Evolutionary conservation across 148 eudicot genomes (phyloP), one percentile per base, ranked within the genome.

Genomic region (Mesembryanthemum crystallinum): DNA sequence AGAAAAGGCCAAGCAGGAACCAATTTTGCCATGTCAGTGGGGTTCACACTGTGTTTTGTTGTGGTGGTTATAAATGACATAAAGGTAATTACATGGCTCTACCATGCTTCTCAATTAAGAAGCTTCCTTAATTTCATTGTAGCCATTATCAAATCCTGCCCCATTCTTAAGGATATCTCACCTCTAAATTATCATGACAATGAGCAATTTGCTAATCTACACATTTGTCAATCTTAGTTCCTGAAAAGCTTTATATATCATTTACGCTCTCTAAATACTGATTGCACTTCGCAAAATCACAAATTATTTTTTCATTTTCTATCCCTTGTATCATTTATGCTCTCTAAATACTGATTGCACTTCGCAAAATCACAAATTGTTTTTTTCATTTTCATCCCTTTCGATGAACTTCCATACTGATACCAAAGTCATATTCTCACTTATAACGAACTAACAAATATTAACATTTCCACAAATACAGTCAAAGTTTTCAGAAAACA

Each of bases 241-340:
- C 64, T 30, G 3, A 23, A 29, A 60, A 60, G 8, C 21, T 52
- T 14, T 25, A 54, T 54, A 54, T 54, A 18, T 11, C 32, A 32
- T 71, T 43, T 72, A 25, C 33, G 27, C 74, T 23, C 32, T 57
- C 49, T 24, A 72, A 43, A 32, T 71, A 32, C 10, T 15, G 24
- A 72, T 57, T 23, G 23, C 37, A 24, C 27, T 52, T 24, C 54
- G 24, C 24, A 23, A 14, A 2, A 58, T 4, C 23, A 24, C n/a
- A 28, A 47, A 14, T 29, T 43, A 49, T 20, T 1, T 24, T 30
- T 64, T 43, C 62, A 7, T 21, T 32, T 37, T 23, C 10, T n/a
- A 11, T 23, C 49, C 42, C 23, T 58, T n/a, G n/a, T n/a, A n/a
- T n/a, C n/a, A n/a, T 71, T 43, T 72, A 25, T 55, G 27, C 74